Conservation (phyloP, 192 early-diverging fungal genomes). For the Diversispora epigaea region DNA sequence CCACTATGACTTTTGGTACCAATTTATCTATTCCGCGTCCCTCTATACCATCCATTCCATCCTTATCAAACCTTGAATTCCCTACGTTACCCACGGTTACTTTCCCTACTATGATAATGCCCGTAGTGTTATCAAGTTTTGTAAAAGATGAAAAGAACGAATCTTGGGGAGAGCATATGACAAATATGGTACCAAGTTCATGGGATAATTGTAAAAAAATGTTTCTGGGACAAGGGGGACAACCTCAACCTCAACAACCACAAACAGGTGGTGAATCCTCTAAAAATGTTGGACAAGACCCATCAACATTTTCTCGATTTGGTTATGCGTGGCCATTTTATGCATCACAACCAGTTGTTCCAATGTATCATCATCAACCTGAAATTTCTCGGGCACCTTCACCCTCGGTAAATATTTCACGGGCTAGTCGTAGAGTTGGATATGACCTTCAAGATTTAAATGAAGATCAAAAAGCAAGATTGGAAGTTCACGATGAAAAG, state of each 20-base stretch:
- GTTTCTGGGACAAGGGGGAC: background rate
- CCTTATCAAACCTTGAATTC: slow-evolving; percentile 29
- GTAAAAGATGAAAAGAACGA: slow-evolving; percentile 15
- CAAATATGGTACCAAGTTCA: background rate
- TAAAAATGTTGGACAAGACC: background rate
- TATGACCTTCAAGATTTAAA: background rate
- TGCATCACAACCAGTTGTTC: slow-evolving; percentile 15
- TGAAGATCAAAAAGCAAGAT: slow-evolving; percentile 6
- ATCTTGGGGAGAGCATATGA: background rate
- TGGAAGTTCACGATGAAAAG: slow-evolving; percentile 38
- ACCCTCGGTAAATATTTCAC: background rate
- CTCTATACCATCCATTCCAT: slow-evolving; percentile 31
- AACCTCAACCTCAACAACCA: background rate
- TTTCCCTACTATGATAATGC: slow-evolving; percentile 23
- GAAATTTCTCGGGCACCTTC: background rate
- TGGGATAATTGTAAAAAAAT: slow-evolving; percentile 13
- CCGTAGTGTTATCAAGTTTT: background rate
- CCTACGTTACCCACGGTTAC: slow-evolving; percentile 21
- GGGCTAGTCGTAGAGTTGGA: slow-evolving; percentile 9
- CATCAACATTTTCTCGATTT: background rate
- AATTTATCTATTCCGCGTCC: slow-evolving; percentile 30
- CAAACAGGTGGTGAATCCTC: background rate
- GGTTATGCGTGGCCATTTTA: slow-evolving; percentile 26
- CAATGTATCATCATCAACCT: slow-evolving; percentile 28
- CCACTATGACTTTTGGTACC: slow-evolving; percentile 23